Conservation (phyloP, 257 asterid genomes). For the Anisodus acutangulus region DNA sequence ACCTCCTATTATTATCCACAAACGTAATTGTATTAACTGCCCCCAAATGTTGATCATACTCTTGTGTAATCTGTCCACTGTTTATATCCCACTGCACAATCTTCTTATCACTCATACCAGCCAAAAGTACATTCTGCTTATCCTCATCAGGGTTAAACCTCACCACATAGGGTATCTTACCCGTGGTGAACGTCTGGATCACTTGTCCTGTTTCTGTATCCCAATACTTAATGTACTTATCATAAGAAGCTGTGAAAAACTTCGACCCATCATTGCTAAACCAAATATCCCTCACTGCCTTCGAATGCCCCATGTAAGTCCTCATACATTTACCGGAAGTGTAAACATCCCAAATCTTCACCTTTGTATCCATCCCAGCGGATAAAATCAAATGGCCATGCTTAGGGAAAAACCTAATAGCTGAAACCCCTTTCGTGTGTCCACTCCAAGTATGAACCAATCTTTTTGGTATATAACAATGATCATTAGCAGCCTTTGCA, state of each 20-base stretch:
- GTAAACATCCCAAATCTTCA: constrained; percentile 95
- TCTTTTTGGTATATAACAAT: constrained; percentile 94
- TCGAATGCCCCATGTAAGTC: constrained; percentile 94
- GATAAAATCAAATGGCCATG: constrained; percentile 92
- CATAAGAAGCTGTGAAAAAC: constrained; percentile 93
- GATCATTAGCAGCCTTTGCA: constrained; percentile 90
- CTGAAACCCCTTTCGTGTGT: constrained; percentile 95
- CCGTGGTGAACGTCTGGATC: constrained; percentile 87
- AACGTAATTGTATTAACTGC: constrained; percentile 97
- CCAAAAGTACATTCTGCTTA: constrained; percentile 93
- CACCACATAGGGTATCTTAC: constrained; percentile 90
- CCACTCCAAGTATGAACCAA: constrained; percentile 98
- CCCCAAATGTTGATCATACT: constrained; percentile 98
- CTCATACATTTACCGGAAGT: constrained; percentile 94
- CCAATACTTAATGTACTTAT: constrained; percentile 97
- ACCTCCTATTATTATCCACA: constrained; percentile 94
- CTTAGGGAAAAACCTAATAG: constrained; percentile 92
- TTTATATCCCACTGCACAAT: constrained; percentile 99
- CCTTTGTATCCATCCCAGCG: constrained; percentile 96
- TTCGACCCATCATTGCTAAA: constrained; percentile 88
- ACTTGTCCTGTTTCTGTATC: constrained; percentile 99
- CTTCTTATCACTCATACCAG: constrained; percentile 99
- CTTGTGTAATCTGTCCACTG: constrained; percentile 93
- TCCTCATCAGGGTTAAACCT: constrained; percentile 98
- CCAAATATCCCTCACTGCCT: constrained; percentile 94